Conservation (phyloP, 306 rosid species). For the Vachellia pachyceras region DNA sequence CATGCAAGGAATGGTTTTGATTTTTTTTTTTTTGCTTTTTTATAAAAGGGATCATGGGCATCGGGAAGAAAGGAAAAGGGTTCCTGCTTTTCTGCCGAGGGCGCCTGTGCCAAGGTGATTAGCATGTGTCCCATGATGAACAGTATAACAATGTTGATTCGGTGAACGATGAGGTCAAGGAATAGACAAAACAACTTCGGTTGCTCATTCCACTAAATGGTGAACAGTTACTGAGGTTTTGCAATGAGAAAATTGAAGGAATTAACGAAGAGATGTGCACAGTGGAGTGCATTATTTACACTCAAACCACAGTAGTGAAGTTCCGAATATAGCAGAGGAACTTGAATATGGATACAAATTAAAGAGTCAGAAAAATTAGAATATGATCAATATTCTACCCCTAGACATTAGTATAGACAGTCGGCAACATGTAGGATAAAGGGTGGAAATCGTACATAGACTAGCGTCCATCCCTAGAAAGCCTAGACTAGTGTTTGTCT, state of each 20-base stretch:
- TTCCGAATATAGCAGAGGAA: not conserved
- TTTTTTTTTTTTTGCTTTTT: no score
- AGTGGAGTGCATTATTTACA: not conserved
- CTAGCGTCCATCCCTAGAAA: not conserved
- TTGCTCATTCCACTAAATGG: not conserved
- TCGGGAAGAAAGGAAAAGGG: conserved; percentile 18
- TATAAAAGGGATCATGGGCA: not conserved
- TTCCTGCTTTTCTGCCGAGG: not conserved
- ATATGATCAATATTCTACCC: not conserved
- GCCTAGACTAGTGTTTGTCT: not conserved
- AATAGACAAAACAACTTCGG: not conserved
- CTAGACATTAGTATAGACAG: not conserved
- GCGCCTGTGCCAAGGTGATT: conserved; percentile 16
- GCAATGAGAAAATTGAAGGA: not conserved
- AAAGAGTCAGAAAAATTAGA: no score
- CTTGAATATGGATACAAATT: not conserved
- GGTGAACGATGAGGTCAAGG: no score
- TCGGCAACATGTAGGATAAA: not conserved
- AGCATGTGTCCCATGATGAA: not conserved
- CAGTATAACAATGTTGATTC: no score
- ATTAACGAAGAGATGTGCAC: not conserved
- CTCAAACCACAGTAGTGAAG: not conserved
- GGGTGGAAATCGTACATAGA: not conserved
- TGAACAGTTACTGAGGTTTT: not conserved
- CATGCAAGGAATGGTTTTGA: not conserved